Evolutionary conservation across 352 stramenopile species (phyloP), one percentile per base, ranked within the genome.

Genomic region (Pythium brassicae): DNA sequence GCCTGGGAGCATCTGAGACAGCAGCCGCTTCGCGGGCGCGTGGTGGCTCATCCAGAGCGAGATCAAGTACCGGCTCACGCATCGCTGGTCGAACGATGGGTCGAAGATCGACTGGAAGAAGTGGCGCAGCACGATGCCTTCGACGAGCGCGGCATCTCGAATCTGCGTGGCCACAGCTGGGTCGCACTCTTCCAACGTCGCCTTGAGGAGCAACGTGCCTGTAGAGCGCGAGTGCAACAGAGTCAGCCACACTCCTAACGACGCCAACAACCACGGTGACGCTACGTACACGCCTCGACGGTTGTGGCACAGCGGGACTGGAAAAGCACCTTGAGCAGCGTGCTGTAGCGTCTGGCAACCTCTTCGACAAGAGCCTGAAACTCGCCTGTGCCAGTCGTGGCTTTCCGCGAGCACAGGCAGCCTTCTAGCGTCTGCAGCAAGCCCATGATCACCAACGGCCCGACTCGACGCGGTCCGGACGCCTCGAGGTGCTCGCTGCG

Each of bases 31-130:
- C 39, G 93, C 96, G 32, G 76, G 63, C 27, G 73, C 65, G 46
- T 97, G 80, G 52, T 97, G 87, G 44, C 86, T 95, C 82, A 98
- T 95, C 92, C 93, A 99, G 12, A 98, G 65, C 17, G 88, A 96
- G 19, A 97, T 94, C n/a, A 98, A 63, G 69, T 97, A 98, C 35
- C 95, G 85, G 59, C 80, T 97, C 9, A 98, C 83, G 49, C 90
- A 97, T 14, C 94, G 76, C 62, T 98, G 89, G 49, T 97, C 90
- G 53, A 89, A 95, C n/a, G 83, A 89, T 12, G 89, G 68, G 51
- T 96, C 91, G 59, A 98, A 98, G 23, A 98, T 70, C 0, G 87
- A 86, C 54, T 97, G 89, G 35, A 95, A 95, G 22, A 98, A 92
- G 56, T 98, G 91, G 8, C 91, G 82, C 39, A 99, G 66, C 17